These are phyloP conservation scores for Aspergillus cejpii DNA, from an alignment of 2,329 filamentous ascomycete genomes.

Conservation along the genomic window DNA sequence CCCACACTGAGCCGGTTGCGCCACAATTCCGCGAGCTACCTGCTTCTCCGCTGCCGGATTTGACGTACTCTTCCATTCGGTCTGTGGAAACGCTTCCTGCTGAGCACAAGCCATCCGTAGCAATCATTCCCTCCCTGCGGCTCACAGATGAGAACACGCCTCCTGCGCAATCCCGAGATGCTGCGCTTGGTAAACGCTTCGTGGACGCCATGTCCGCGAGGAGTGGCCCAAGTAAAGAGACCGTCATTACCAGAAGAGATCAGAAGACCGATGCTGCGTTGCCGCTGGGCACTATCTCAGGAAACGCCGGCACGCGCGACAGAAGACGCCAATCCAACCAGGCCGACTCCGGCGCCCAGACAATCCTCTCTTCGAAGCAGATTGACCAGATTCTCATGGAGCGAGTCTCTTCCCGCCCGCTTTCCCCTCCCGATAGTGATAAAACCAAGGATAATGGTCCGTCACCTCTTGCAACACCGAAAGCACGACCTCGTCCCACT, in stretches of 20 bases:
- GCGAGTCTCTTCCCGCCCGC: constrained; percentile 37
- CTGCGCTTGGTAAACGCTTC: constrained; percentile 10
- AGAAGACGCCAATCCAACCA: constrained; percentile 37
- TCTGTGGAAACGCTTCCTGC: constrained; percentile 45
- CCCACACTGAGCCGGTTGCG: constrained; percentile 30
- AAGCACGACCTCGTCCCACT: constrained; percentile 26
- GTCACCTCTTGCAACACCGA: constrained; percentile 36
- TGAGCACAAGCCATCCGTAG: constrained; percentile 28
- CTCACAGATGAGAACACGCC: constrained; percentile 21
- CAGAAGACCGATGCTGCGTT: constrained; percentile 30
- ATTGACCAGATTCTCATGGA: constrained; percentile 68
- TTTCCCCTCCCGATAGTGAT: constrained; percentile 32
- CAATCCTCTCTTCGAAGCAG: constrained; percentile 69
- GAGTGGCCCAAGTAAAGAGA: constrained; percentile 56
- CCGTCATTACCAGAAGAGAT: constrained; percentile 33
- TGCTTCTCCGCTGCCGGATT: constrained; percentile 23
- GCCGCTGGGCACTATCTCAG: constrained; percentile 59
- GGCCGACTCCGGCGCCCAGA: constrained; percentile 71
- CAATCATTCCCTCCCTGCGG: constrained; percentile 14
- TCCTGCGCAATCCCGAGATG: constrained; percentile 16
- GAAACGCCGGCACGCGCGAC: constrained; percentile 43
- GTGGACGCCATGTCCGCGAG: constrained; percentile 47
- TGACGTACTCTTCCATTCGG: constrained; percentile 39
- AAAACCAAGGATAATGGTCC: constrained; percentile 23
- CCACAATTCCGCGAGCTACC: constrained; percentile 20